Conservation (phyloP, 371 early-diverging fungal species). For the Mucor saturninus region DNA sequence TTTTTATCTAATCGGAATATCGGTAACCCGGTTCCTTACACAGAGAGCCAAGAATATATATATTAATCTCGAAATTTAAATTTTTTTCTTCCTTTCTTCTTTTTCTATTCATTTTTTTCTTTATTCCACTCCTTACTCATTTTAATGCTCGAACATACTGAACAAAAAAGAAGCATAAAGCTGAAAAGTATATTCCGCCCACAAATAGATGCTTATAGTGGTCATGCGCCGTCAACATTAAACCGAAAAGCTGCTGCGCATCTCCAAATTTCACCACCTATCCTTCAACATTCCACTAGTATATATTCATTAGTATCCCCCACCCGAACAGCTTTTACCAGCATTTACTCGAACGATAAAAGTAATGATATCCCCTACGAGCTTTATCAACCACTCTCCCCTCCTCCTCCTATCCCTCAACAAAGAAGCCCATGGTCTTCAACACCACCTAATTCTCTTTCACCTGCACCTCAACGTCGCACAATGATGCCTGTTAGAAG, state of each 20-base stretch:
- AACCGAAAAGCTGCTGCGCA: constrained; percentile 13
- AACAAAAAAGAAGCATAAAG: constrained; percentile 14
- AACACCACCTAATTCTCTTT: constrained; percentile 14
- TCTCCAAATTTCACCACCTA: constrained; percentile 37
- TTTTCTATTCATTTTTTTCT: not conserved
- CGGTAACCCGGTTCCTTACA: constrained; percentile 12
- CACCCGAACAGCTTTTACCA: constrained; percentile 33
- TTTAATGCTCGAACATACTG: constrained; percentile 11
- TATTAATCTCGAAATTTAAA: not conserved
- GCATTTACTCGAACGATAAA: not conserved
- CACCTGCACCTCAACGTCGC: constrained; percentile 11
- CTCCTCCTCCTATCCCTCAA: constrained; percentile 23
- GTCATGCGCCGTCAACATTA: constrained; percentile 2
- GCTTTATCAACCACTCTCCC: constrained; percentile 37
- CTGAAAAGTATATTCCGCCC: constrained; percentile 18
- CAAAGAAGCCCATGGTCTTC: constrained; percentile 2
- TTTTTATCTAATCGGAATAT: constrained; percentile 9
- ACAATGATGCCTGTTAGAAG: not conserved
- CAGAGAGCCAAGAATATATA: not conserved
- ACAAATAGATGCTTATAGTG: not conserved
- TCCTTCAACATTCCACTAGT: constrained; percentile 50
- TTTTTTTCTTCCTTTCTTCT: constrained; percentile 1
- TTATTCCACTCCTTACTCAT: not conserved
- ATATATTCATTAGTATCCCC: constrained; percentile 51
- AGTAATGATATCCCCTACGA: constrained; percentile 24